Conservation (phyloP, 2,329 filamentous ascomycete species). For the Aspergillus quadrilineatus region DNA sequence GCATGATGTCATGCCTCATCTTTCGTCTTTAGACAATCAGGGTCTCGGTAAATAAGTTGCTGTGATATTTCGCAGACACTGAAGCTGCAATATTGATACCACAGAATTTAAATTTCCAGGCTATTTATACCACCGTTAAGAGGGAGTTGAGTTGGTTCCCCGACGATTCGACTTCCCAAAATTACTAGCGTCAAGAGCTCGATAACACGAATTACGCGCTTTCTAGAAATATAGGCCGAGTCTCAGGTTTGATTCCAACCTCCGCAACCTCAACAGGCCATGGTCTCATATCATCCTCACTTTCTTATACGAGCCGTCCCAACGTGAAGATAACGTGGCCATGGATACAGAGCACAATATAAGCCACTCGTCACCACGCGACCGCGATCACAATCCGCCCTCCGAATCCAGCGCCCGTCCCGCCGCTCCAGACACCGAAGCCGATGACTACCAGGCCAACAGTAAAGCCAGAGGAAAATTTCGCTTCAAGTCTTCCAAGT, state of each 20-base stretch:
- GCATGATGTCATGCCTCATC: slow-evolving; percentile 16
- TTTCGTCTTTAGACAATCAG: no score
- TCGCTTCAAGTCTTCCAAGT: slow-evolving; percentile 34
- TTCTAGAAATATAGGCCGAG: not conserved
- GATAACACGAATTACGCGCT: not conserved
- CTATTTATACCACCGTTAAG: no score
- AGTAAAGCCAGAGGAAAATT: slow-evolving; percentile 26
- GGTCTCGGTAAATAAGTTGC: no score
- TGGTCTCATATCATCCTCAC: no score
- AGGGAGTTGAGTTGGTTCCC: not conserved
- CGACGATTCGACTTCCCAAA: not conserved
- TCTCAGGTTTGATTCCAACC: not conserved
- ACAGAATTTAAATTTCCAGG: no score
- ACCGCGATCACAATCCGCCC: not conserved
- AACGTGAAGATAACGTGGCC: not conserved
- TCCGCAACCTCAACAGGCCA: not conserved
- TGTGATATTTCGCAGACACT: not conserved
- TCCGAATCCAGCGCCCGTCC: not conserved
- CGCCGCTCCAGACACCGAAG: slow-evolving; percentile 13
- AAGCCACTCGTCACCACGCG: not conserved
- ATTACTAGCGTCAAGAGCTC: not conserved
- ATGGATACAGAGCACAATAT: not conserved
- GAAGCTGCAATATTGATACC: no score
- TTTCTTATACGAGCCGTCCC: no score
- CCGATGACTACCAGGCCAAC: slow-evolving; percentile 20